Evolutionary conservation across 768 basidiomycete species (phyloP).

Genomic region (Panellus pusillus): DNA sequence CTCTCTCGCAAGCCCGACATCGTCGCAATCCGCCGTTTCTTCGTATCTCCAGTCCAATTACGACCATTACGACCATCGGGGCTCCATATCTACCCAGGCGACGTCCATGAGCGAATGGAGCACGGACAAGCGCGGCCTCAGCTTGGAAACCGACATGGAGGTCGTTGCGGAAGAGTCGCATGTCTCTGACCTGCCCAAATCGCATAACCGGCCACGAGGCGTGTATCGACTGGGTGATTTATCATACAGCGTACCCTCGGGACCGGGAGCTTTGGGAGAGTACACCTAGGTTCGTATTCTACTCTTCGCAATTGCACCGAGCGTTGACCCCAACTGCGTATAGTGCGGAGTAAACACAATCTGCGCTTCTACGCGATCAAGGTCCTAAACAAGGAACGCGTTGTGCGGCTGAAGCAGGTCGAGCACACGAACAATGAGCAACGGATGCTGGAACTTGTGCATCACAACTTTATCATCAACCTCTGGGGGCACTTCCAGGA

Average conservation of each 20-base stretch:
- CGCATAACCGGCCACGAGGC: slow-evolving; percentile 29
- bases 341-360: slow-evolving; percentile 91
- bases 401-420: slow-evolving; percentile 90
- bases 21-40: slow-evolving; percentile 31
- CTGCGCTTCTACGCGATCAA: slow-evolving; percentile 97
- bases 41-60: slow-evolving; percentile 32
- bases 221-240: slow-evolving; percentile 74
- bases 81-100: slow-evolving; percentile 67
- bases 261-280: slow-evolving; percentile 97
- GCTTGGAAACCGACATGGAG: slow-evolving; percentile 29
- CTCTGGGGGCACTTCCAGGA: slow-evolving; percentile 97
- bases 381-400: slow-evolving; percentile 90
- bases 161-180: slow-evolving; percentile 30
- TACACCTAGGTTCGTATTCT: slow-evolving; percentile 69
- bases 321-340: slow-evolving; percentile 1
- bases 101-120: slow-evolving; percentile 59
- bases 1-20: slow-evolving; percentile 25
- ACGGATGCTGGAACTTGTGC: slow-evolving; percentile 77
- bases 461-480: slow-evolving; percentile 94
- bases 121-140: slow-evolving; percentile 21
- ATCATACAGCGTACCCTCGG: slow-evolving; percentile 82
- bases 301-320: slow-evolving; percentile 8
- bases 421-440: slow-evolving; percentile 98
- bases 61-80: slow-evolving; percentile 58
- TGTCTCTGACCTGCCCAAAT: slow-evolving; percentile 4